Evolutionary conservation across 1,139 yeast species (phyloP), one percentile per base, ranked within the genome.

Genomic region (Spathaspora sp.): DNA sequence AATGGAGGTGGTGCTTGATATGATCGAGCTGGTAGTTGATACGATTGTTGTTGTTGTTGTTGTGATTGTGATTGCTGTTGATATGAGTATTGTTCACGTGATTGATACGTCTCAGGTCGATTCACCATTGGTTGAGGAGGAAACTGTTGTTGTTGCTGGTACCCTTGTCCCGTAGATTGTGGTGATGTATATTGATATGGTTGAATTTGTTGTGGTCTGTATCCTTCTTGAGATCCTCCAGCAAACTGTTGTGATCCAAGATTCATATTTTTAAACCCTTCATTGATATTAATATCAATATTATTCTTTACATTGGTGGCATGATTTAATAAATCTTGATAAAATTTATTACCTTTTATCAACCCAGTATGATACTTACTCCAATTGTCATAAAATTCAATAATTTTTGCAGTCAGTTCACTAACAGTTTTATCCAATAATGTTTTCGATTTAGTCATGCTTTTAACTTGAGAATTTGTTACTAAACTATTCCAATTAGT

Each of bases 281-380:
- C 44, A 33, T 42, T 39, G 33, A 42, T 26, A 9, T 42, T 42
- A 2, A 38, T 38, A 6, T 41, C 43, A 41, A 41, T 41, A 13
- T 42, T 41, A 23, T 38, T 31, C 24, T 27, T 38, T 3, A 42
- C 44, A 13, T 20, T 31, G 7, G 25, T 6, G 8, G 39, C 34
- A 13, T 74, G 78, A 11, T 65, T 65, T 26, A 74, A 62, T 41
- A 90, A 65, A 41, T 81, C 78, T 3, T 68, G 66, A 61, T 91
- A 91, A 56, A 89, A 87, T 10, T 68, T 74, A 11, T 65, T 59
- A 0, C 96, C 96, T 53, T 80, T 82, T 10, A 66, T 63, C 46
- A 82, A 64, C 2, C 95, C 96, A 8, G 68, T 67, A 15, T 72
- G 67, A 54, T 84, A 84, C 26, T 76, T 74, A 31, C 67, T 73